phyloP scores from a whole-genome alignment of 1,139 yeast species.

The Geotrichum armillariae region DNA sequence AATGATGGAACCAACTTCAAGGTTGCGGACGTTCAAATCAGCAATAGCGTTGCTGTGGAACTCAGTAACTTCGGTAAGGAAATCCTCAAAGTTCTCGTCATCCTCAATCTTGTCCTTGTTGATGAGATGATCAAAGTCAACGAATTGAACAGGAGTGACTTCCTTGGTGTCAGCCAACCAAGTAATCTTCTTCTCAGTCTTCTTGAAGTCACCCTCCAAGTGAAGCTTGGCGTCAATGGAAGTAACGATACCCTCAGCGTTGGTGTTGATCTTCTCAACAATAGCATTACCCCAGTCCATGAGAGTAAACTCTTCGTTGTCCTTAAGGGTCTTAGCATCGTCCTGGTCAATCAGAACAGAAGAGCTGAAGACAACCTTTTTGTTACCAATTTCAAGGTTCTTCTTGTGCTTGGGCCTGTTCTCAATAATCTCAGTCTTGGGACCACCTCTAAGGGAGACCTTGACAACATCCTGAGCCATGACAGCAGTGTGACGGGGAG shows the following conservation, averaged over 20 bases:
- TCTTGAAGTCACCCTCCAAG: conserved; percentile 96
- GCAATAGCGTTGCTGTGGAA: conserved; percentile 79
- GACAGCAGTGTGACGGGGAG: conserved; percentile 92
- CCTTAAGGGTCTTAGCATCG: conserved; percentile 71
- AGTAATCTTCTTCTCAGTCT: conserved; percentile 91
- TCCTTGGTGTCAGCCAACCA: conserved; percentile 84
- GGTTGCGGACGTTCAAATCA: conserved; percentile 71
- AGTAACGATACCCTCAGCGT: conserved; percentile 54
- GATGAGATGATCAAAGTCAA: conserved; percentile 93
- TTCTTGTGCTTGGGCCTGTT: conserved; percentile 92
- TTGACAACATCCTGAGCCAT: conserved; percentile 58
- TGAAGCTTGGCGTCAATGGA: conserved; percentile 78
- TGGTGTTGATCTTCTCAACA: conserved; percentile 65
- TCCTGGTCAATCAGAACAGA: conserved; percentile 79
- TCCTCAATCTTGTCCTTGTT: conserved; percentile 96
- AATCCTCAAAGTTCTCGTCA: conserved; percentile 91
- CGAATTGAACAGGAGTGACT: conserved; percentile 72
- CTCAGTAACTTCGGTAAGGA: conserved; percentile 84
- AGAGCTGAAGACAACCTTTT: conserved; percentile 69
- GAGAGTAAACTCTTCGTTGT: conserved; percentile 84
- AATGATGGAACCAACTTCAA: conserved; percentile 83
- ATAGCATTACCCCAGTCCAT: conserved; percentile 99
- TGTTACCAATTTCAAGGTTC: conserved; percentile 86
- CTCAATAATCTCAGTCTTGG: conserved; percentile 61
- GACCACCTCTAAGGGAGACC: conserved; percentile 53